Conservation (phyloP, 2,329 filamentous ascomycete species). For the Remersonia thermophila region DNA sequence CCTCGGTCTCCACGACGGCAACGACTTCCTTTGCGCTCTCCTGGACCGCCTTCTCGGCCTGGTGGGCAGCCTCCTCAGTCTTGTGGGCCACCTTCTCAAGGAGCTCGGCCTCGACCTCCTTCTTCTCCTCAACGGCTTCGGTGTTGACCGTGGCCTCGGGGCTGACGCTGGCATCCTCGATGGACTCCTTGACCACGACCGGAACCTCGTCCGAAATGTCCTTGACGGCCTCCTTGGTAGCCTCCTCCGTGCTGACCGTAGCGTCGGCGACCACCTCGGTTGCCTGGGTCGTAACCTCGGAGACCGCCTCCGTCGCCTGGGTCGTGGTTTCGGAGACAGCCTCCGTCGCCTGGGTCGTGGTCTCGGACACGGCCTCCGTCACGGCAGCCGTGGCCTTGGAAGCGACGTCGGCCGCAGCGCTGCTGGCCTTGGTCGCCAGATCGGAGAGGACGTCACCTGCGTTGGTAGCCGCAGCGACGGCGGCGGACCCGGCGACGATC, state of each 20-base stretch:
- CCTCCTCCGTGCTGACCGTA: slow-evolving; percentile 5
- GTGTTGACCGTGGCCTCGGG: slow-evolving; percentile 62
- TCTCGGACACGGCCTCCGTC: slow-evolving; percentile 20
- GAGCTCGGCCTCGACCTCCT: slow-evolving; percentile 60
- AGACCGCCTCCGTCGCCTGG: slow-evolving; percentile 19
- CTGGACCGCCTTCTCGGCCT: not conserved
- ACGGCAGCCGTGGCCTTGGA: slow-evolving; percentile 15
- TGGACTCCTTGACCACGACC: slow-evolving; percentile 15
- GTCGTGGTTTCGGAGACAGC: too few relatives aligned
- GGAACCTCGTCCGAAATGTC: slow-evolving; percentile 11
- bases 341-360: too few relatives aligned
- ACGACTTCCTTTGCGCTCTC: not conserved
- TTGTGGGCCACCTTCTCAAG: slow-evolving; percentile 46
- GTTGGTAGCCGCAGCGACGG: too few relatives aligned
- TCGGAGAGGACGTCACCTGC: too few relatives aligned
- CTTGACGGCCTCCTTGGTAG: slow-evolving; percentile 5
- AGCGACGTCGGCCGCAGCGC: slow-evolving; percentile 2
- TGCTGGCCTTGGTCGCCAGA: too few relatives aligned
- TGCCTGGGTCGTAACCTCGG: slow-evolving; percentile 25
- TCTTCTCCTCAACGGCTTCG: slow-evolving; percentile 62
- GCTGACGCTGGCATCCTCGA: slow-evolving; percentile 29
- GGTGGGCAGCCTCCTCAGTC: not conserved
- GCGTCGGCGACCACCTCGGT: slow-evolving; percentile 29
- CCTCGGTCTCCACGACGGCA: slow-evolving; percentile 6
- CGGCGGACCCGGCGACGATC: too few relatives aligned